Evolutionary conservation across 176 grass and related monocot species (phyloP).

Genomic region (Oryza punctata): DNA sequence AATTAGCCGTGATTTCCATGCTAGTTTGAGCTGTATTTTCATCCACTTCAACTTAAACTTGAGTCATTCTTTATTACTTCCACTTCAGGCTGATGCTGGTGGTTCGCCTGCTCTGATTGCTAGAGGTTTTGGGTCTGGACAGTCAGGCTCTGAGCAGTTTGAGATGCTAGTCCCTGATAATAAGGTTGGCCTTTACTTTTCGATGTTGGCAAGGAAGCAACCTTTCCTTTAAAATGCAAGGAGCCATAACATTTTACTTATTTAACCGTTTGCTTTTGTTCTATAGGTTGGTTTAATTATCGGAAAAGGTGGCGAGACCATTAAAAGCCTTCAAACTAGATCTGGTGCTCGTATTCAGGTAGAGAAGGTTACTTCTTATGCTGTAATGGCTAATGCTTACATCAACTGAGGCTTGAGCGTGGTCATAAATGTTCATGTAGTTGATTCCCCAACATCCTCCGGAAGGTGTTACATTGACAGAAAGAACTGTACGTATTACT

Average conservation of each 20-base stretch:
- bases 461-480: slow-evolving; percentile 72
- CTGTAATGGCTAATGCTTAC: slow-evolving; percentile 15
- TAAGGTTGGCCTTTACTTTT: slow-evolving; percentile 56
- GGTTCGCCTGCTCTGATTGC: slow-evolving; percentile 86
- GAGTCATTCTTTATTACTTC: neutral
- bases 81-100: slow-evolving; percentile 80
- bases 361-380: slow-evolving; percentile 32
- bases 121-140: slow-evolving; percentile 74
- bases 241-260: slow-evolving; percentile 4
- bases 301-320: slow-evolving; percentile 92
- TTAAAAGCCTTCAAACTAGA: slow-evolving; percentile 82
- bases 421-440: slow-evolving; percentile 49
- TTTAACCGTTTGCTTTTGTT: slow-evolving; percentile 17
- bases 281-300: slow-evolving; percentile 87
- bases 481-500: slow-evolving; percentile 82
- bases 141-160: slow-evolving; percentile 70
- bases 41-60: neutral
- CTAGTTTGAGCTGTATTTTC: neutral
- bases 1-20: neutral
- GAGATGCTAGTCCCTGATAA: slow-evolving; percentile 90
- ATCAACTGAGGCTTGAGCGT: slow-evolving; percentile 1
- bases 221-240: neutral
- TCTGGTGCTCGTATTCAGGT: slow-evolving; percentile 98
- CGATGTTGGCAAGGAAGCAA: neutral
- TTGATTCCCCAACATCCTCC: slow-evolving; percentile 82